These are phyloP conservation scores for Fusarium torulosum DNA, from an alignment of 2,329 filamentous ascomycete species.

Conservation along the genomic window DNA sequence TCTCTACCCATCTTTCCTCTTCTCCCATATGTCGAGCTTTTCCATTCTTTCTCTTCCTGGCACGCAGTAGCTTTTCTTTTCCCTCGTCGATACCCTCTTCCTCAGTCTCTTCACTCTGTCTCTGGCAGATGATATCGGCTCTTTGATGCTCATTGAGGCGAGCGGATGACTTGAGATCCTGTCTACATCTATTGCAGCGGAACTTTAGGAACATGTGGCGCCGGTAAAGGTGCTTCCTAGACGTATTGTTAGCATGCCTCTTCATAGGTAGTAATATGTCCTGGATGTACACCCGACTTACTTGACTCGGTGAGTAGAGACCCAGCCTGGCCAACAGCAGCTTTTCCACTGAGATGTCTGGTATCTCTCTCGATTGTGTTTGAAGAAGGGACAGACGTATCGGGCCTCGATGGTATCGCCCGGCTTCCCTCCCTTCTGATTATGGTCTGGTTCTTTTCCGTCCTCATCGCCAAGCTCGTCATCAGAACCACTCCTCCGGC, in stretches of 20 bases:
- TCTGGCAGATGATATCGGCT: neutral
- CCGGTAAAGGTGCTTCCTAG: constrained; percentile 4
- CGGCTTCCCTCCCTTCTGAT: neutral
- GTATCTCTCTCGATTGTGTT: neutral
- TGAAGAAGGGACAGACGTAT: constrained; percentile 13
- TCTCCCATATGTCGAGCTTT: neutral
- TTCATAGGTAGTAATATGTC: neutral
- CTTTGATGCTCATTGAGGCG: neutral
- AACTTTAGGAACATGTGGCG: constrained; percentile 3
- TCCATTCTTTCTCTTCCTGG: neutral
- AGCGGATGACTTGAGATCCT: neutral
- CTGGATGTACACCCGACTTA: neutral
- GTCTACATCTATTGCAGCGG: constrained; percentile 9
- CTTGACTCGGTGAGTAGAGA: constrained; percentile 3
- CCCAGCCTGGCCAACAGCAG: constrained; percentile 1
- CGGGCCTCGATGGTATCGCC: rapidly evolving
- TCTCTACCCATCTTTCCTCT: constrained; percentile 5
- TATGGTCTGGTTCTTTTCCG: too few relatives aligned
- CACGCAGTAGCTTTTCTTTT: neutral
- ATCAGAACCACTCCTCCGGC: neutral
- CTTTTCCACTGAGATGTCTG: constrained; percentile 5
- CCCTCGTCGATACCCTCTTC: neutral
- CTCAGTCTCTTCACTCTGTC: neutral
- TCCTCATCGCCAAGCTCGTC: neutral
- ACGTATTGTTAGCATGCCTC: neutral